A percentile compares a stretch with the other conserved stretches of the same genome.
These are phyloP conservation scores for Athelia psychrophila DNA, from an alignment of 1,284 basidiomycete species.

Conservation along the genomic window DNA sequence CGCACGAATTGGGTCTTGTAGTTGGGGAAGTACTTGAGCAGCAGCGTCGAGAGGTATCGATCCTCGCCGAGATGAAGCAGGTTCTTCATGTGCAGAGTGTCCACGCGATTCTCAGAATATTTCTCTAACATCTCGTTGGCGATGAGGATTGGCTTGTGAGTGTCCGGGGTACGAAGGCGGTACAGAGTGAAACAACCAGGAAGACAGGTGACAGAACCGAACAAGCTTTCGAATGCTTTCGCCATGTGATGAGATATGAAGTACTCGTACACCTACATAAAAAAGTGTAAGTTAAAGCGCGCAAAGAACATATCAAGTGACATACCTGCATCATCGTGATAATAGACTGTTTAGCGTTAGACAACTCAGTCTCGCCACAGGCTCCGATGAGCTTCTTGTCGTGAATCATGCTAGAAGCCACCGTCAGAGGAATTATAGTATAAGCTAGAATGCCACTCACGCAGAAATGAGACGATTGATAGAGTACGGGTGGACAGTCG, in stretches of 20 bases:
- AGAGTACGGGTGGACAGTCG: slow-evolving; percentile 83
- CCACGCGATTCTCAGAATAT: slow-evolving; percentile 95
- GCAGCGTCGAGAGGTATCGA: slow-evolving; percentile 94
- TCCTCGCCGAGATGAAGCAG: slow-evolving; percentile 96
- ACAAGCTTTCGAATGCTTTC: slow-evolving; percentile 96
- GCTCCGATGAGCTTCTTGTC: slow-evolving; percentile 94
- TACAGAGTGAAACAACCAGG: slow-evolving; percentile 98
- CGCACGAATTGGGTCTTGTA: slow-evolving; percentile 95
- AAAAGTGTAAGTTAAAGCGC: not conserved
- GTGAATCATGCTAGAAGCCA: slow-evolving; percentile 68
- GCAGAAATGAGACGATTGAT: slow-evolving; percentile 91
- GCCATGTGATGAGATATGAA: slow-evolving; percentile 97
- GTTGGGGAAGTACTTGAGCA: slow-evolving; percentile 91
- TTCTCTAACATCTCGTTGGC: slow-evolving; percentile 89
- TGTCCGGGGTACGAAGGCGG: slow-evolving; percentile 90
- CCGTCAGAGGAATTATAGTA: slow-evolving; percentile 9
- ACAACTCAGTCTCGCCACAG: slow-evolving; percentile 89
- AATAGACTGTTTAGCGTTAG: slow-evolving; percentile 90
- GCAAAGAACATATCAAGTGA: slow-evolving; percentile 6
- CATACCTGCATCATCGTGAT: slow-evolving; percentile 97
- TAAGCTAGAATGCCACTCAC: slow-evolving; percentile 44
- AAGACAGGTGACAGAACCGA: slow-evolving; percentile 97
- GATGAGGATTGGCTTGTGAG: slow-evolving; percentile 85
- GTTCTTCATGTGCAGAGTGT: slow-evolving; percentile 98
- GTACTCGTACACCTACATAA: slow-evolving; percentile 86